Percentiles rank a stretch among this genome's conserved stretches.
Evolutionary conservation across 805 yeast species (phyloP).

Genomic region (Wickerhamomyces bisporus): DNA sequence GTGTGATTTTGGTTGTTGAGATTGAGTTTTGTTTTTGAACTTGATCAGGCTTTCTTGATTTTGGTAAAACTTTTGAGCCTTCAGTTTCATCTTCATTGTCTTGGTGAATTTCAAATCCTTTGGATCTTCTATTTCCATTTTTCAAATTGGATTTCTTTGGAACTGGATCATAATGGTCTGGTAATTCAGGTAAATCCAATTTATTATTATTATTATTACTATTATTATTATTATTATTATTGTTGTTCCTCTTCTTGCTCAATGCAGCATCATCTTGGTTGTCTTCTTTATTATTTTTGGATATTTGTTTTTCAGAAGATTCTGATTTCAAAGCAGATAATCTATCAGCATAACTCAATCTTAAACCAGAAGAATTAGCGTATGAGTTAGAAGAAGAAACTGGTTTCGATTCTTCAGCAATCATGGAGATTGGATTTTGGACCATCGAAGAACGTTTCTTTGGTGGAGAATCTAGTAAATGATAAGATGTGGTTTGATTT

Average conservation of each 20-base stretch:
- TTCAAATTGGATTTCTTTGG: slow-evolving; percentile 6
- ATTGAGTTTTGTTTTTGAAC: slow-evolving; percentile 12
- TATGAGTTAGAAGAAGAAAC: slow-evolving; percentile 9
- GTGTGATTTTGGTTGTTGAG: slow-evolving; percentile 12
- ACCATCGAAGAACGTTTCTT: slow-evolving; percentile 5
- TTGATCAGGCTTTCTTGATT: slow-evolving; percentile 9
- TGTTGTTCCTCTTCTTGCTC: no score
- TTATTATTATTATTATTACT: slow-evolving; percentile 7
- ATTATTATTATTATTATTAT: no score
- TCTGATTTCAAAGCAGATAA: slow-evolving; percentile 20
- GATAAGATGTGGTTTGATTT: slow-evolving; percentile 14
- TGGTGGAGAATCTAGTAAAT: slow-evolving; percentile 1
- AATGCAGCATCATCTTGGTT: slow-evolving; percentile 3
- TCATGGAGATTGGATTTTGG: slow-evolving; percentile 8
- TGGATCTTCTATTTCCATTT: slow-evolving; percentile 1
- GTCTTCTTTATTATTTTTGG: slow-evolving; percentile 4
- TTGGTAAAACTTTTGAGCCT: slow-evolving; percentile 10
- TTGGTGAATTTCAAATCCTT: slow-evolving; percentile 28
- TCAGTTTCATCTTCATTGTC: slow-evolving; percentile 8
- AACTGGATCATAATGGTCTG: slow-evolving; percentile 14
- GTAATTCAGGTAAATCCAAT: slow-evolving; percentile 21
- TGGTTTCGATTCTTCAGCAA: slow-evolving; percentile 18
- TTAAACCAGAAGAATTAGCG: slow-evolving; percentile 20
- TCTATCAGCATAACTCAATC: slow-evolving; percentile 36
- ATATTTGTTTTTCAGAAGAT: not conserved